Conservation (phyloP, 164 flowering plant genomes). For the Protea cynaroides region DNA sequence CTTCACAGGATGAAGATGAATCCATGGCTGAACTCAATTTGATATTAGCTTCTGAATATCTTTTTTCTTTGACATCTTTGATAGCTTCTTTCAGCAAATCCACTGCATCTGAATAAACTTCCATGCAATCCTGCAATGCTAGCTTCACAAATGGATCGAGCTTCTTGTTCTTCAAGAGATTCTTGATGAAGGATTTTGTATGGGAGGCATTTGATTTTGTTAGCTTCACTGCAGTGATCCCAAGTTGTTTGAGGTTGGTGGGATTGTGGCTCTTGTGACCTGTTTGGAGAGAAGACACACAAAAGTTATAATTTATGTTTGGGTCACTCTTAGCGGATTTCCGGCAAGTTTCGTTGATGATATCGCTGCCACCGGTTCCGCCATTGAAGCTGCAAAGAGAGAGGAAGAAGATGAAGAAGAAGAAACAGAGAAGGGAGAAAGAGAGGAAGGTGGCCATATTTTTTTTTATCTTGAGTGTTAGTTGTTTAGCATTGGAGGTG, state of each 20-base stretch:
- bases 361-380: not conserved
- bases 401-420: slow-evolving; percentile 5
- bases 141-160: not conserved
- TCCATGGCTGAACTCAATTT: not conserved
- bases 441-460: slow-evolving; percentile 1
- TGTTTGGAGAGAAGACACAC: slow-evolving; percentile 17
- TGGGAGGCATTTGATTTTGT: not conserved
- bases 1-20: not conserved
- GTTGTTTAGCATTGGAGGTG: not conserved
- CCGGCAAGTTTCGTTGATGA: slow-evolving; percentile 30
- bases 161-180: not conserved
- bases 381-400: not conserved
- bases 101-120: not conserved
- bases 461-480: not conserved
- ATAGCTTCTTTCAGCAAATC: not conserved
- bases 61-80: not conserved
- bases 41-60: not conserved
- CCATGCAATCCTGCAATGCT: not conserved
- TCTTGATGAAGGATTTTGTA: not conserved
- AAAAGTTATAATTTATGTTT: slow-evolving; percentile 18
- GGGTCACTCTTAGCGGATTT: slow-evolving; percentile 18
- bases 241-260: not conserved
- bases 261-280: slow-evolving; percentile 21
- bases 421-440: slow-evolving; percentile 2
- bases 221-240: not conserved